These are phyloP conservation scores for Microdochium bolleyi DNA, from an alignment of 2,329 filamentous ascomycete species.

Conservation along the genomic window DNA sequence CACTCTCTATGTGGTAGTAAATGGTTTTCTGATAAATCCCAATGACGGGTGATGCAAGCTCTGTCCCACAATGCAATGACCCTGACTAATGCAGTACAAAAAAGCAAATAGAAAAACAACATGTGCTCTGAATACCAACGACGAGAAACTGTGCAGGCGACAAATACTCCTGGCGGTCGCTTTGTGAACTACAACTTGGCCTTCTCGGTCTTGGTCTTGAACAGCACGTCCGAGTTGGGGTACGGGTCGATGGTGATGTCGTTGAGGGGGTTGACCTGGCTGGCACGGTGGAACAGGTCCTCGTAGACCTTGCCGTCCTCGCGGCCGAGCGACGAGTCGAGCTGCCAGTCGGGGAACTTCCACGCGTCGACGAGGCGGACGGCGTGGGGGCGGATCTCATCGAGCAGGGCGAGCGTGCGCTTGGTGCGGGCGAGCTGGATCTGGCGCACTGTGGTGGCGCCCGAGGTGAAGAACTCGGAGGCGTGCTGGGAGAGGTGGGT, in stretches of 20 bases:
- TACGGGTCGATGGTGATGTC: slow-evolving; percentile 65
- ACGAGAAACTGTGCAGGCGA: no score
- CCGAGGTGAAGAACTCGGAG: slow-evolving; percentile 63
- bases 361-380: slow-evolving; percentile 65
- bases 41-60: no score
- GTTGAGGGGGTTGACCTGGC: slow-evolving; percentile 67
- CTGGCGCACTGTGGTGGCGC: slow-evolving; percentile 63
- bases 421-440: slow-evolving; percentile 61
- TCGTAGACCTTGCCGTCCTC: slow-evolving; percentile 71
- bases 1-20: no score
- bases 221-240: slow-evolving; percentile 51
- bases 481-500: slow-evolving; percentile 56
- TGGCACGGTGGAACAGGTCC: slow-evolving; percentile 66
- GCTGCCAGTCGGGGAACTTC: slow-evolving; percentile 72
- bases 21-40: no score
- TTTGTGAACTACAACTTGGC: slow-evolving; percentile 38
- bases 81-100: no score
- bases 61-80: no score
- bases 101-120: neutral
- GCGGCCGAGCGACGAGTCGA: slow-evolving; percentile 63
- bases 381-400: slow-evolving; percentile 66
- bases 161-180: no score
- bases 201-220: slow-evolving; percentile 47
- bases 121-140: no score
- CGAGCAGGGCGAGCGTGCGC: slow-evolving; percentile 60